Conservation (phyloP, 179 eudicot species). For the Drosera spatulata region DNA sequence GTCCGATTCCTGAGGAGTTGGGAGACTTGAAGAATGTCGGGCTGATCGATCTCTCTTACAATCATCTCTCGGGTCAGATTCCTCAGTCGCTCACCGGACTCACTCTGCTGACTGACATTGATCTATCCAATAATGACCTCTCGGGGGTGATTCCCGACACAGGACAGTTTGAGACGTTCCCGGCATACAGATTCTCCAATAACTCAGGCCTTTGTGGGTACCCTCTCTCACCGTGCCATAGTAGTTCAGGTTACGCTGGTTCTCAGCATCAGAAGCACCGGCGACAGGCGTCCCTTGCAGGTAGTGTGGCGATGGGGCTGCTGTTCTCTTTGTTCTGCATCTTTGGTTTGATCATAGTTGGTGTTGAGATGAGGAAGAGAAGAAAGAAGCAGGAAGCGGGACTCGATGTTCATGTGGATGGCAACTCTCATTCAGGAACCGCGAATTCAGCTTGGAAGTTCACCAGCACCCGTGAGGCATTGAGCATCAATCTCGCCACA, state of each 20-base stretch:
- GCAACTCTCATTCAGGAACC: slow-evolving; percentile 47
- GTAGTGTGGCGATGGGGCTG: slow-evolving; percentile 52
- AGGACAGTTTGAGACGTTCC: slow-evolving; percentile 96
- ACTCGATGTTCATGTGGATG: slow-evolving; percentile 64
- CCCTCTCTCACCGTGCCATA: slow-evolving; percentile 62
- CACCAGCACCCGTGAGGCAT: slow-evolving; percentile 80
- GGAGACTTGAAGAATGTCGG: slow-evolving; percentile 87
- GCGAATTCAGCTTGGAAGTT: slow-evolving; percentile 94
- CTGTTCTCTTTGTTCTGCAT: slow-evolving; percentile 70
- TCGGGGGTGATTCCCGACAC: slow-evolving; percentile 78
- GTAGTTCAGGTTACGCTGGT: slow-evolving; percentile 18
- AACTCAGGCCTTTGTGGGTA: slow-evolving; percentile 94
- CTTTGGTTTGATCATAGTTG: slow-evolving; percentile 54
- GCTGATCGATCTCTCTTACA: slow-evolving; percentile 84
- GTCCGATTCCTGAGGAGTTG: slow-evolving; percentile 70
- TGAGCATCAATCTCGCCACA: slow-evolving; percentile 95
- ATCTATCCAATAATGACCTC: slow-evolving; percentile 74
- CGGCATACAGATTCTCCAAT: slow-evolving; percentile 77
- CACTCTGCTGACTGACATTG: slow-evolving; percentile 91
- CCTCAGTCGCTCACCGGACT: slow-evolving; percentile 85
- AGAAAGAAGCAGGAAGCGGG: slow-evolving; percentile 36
- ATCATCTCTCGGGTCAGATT: slow-evolving; percentile 73
- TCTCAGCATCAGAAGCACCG: slow-evolving; percentile 10
- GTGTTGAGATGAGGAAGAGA: slow-evolving; percentile 47
- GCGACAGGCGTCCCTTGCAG: slow-evolving; percentile 20